Percentiles rank a stretch among this genome's conserved stretches.
These are phyloP conservation scores for Fusarium redolens DNA, from an alignment of 2,329 filamentous ascomycete genomes.

Conservation along the genomic window DNA sequence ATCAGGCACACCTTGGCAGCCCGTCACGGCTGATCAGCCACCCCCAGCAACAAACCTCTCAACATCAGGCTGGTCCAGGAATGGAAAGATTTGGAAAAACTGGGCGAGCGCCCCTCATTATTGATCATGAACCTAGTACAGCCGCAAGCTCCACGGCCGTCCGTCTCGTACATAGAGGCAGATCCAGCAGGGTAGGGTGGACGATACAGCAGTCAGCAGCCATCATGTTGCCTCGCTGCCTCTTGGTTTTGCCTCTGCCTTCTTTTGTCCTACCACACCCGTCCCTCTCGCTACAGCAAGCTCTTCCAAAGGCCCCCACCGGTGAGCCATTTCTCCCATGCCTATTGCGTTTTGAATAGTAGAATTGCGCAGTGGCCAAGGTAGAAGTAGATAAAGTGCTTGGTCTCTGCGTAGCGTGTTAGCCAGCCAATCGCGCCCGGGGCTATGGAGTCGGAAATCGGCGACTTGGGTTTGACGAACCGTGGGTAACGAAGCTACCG, in stretches of 20 bases:
- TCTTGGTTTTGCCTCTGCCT: constrained; percentile 5
- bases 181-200: constrained; percentile 32
- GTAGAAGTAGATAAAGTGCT: constrained; percentile 99
- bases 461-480: constrained; percentile 62
- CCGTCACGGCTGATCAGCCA: constrained; percentile 17
- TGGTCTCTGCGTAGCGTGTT: constrained; percentile 77
- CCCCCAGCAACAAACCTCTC: constrained; percentile 1
- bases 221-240: constrained; percentile 26
- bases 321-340: constrained; percentile 46
- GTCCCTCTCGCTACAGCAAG: constrained; percentile 42
- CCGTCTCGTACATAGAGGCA: constrained; percentile 34
- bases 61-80: constrained; percentile 21
- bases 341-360: constrained; percentile 97
- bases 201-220: constrained; percentile 32
- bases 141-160: constrained; percentile 20
- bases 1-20: constrained; percentile 19
- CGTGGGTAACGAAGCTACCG: constrained; percentile 98
- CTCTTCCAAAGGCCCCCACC: constrained; percentile 46
- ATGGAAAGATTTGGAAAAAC: constrained; percentile 34
- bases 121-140: constrained; percentile 41
- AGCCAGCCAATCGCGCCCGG: constrained; percentile 10
- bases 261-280: constrained; percentile 31
- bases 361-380: constrained; percentile 98
- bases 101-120: constrained; percentile 40
- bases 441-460: constrained; percentile 7